phyloP scores from a whole-genome alignment of 2,329 filamentous ascomycete genomes.

The Apiospora malaysiana region DNA sequence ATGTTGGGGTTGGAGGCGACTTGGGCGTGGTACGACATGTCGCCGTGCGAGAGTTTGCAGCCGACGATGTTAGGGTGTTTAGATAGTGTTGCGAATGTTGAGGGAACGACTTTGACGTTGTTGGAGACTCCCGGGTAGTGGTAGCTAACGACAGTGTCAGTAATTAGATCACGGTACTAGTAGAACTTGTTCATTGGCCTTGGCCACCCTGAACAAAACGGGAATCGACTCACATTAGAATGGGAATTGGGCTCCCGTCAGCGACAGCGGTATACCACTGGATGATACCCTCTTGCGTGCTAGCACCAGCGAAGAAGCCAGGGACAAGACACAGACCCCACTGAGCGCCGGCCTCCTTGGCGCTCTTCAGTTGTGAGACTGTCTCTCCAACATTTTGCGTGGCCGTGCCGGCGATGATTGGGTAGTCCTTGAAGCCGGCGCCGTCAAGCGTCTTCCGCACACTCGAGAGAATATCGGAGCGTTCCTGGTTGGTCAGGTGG shows the following conservation, averaged over 20 bases:
- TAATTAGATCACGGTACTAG: background rate
- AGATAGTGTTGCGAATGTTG: conserved; percentile 62
- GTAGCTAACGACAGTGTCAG: conserved; percentile 49
- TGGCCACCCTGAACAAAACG: background rate
- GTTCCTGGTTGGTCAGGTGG: conserved; percentile 62
- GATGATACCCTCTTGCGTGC: conserved; percentile 60
- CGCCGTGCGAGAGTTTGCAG: conserved; percentile 72
- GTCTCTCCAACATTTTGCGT: conserved; percentile 68
- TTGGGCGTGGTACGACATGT: conserved; percentile 68
- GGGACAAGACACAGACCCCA: conserved; percentile 66
- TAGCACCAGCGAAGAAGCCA: conserved; percentile 63
- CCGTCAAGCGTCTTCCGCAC: conserved; percentile 60
- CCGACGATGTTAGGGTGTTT: conserved; percentile 71
- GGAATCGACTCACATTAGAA: conserved; percentile 58
- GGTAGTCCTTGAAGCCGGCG: conserved; percentile 62
- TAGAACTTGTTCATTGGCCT: background rate
- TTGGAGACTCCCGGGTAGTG: conserved; percentile 73
- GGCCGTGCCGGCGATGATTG: conserved; percentile 64
- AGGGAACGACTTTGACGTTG: conserved; percentile 63
- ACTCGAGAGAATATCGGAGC: conserved; percentile 57
- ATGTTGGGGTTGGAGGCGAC: conserved; percentile 65
- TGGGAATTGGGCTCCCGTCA: conserved; percentile 60
- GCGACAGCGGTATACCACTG: conserved; percentile 65
- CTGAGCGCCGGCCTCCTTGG: conserved; percentile 62
- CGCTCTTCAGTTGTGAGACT: conserved; percentile 60